Percentiles rank a stretch among this genome's conserved stretches.
Evolutionary conservation across 257 asterid species (phyloP).

Genomic region (Fraxinus quadrangulata): DNA sequence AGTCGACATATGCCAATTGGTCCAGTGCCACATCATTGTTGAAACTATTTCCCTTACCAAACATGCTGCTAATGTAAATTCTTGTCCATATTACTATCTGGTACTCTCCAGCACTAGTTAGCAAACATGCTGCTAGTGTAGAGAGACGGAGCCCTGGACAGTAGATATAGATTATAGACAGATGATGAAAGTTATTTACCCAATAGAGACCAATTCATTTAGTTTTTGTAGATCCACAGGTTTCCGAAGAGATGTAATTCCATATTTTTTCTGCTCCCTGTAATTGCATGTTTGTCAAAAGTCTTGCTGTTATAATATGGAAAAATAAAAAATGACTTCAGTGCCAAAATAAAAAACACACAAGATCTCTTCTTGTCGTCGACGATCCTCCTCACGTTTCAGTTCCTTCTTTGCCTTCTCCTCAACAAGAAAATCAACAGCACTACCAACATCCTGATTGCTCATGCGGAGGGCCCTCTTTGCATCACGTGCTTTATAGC

Average conservation of each 20-base stretch:
- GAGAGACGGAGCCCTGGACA: not conserved
- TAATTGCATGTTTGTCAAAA: slow-evolving; percentile 23
- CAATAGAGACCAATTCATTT: slow-evolving; percentile 68
- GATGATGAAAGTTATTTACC: slow-evolving; percentile 47
- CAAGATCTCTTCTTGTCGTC: slow-evolving; percentile 61
- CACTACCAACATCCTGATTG: slow-evolving; percentile 72
- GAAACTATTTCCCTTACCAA: no score
- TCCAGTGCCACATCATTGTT: not conserved
- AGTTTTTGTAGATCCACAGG: slow-evolving; percentile 78
- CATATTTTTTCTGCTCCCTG: slow-evolving; percentile 90
- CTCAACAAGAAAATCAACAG: slow-evolving; percentile 81
- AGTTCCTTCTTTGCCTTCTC: slow-evolving; percentile 56
- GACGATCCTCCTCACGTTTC: slow-evolving; percentile 60
- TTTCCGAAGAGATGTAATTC: slow-evolving; percentile 76
- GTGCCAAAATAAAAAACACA: slow-evolving; percentile 29
- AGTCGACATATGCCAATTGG: not conserved
- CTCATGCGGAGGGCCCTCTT: slow-evolving; percentile 94
- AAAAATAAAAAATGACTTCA: slow-evolving; percentile 13
- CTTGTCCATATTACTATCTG: not conserved
- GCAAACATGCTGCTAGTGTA: not conserved
- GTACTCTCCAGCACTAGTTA: not conserved
- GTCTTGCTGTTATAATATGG: slow-evolving; percentile 13
- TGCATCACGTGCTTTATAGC: slow-evolving; percentile 70
- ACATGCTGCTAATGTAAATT: no score
- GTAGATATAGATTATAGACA: not conserved